A percentile compares a stretch with the other conserved stretches of the same genome.
phyloP scores from a whole-genome alignment of 2,329 filamentous ascomycete genomes.

The Fusarium palustre region DNA sequence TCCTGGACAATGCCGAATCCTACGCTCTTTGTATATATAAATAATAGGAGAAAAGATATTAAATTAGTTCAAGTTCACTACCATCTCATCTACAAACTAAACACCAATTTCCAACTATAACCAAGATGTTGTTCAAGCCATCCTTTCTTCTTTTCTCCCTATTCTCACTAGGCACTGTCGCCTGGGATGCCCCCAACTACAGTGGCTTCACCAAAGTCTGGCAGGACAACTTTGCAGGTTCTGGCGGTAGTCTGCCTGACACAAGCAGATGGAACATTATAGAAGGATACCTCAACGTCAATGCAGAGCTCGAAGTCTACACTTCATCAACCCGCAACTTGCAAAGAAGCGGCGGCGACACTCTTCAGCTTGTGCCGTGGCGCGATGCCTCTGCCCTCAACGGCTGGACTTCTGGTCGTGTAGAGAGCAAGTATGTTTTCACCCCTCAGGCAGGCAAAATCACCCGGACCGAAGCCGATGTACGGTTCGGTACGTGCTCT shows the following conservation, averaged over 20 bases:
- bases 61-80: background rate
- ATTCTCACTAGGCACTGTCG: background rate
- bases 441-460: slow-evolving; percentile 55
- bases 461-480: slow-evolving; percentile 57
- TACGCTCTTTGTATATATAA: background rate
- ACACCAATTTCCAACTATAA: background rate
- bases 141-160: background rate
- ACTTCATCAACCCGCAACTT: slow-evolving; percentile 58
- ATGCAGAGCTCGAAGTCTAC: slow-evolving; percentile 63
- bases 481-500: slow-evolving; percentile 60
- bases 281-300: slow-evolving; percentile 55
- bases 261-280: slow-evolving; percentile 59
- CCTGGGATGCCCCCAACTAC: slow-evolving; percentile 52
- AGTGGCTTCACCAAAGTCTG: slow-evolving; percentile 57
- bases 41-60: background rate
- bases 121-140: slow-evolving; percentile 19
- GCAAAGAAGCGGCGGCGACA: slow-evolving; percentile 62
- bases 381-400: slow-evolving; percentile 48
- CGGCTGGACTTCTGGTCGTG: slow-evolving; percentile 62
- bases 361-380: slow-evolving; percentile 63
- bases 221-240: slow-evolving; percentile 59
- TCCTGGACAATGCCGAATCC: background rate
- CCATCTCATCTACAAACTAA: background rate
- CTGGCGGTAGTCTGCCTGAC: slow-evolving; percentile 53
- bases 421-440: slow-evolving; percentile 61